These are phyloP conservation scores for Mortierella sp. DNA, from an alignment of 371 early-diverging fungal species.

Conservation along the genomic window DNA sequence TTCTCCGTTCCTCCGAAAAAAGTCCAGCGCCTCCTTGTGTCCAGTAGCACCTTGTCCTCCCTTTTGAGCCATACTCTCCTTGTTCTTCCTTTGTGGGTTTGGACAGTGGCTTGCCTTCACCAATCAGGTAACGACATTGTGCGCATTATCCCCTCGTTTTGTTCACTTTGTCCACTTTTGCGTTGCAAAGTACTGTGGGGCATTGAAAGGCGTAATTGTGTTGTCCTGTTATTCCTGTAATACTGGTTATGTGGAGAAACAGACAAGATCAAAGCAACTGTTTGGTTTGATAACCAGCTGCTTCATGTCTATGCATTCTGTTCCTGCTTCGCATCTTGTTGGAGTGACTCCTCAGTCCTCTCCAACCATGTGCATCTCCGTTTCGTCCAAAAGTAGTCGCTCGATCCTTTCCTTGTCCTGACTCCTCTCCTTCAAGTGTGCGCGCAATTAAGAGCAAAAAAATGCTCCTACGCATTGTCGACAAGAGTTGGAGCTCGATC, in stretches of 20 bases:
- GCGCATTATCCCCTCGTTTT: slow-evolving; percentile 2
- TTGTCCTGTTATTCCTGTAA: not conserved
- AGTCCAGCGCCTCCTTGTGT: not conserved
- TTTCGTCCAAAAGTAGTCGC: not conserved
- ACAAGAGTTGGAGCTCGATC: not conserved
- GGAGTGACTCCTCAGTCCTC: not conserved
- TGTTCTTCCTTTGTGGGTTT: not conserved
- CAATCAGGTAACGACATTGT: not conserved
- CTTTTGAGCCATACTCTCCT: not conserved
- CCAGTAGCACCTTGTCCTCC: not conserved
- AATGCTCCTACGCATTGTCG: too few relatives aligned
- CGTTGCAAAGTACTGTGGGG: not conserved
- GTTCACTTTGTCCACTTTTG: not conserved
- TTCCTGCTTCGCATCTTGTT: not conserved
- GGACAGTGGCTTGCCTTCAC: not conserved
- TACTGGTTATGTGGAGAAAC: not conserved
- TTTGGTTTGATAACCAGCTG: not conserved
- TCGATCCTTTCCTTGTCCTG: not conserved
- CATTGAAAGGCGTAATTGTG: not conserved
- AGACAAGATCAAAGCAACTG: not conserved
- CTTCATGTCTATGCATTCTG: not conserved
- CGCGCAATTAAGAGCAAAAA: not conserved
- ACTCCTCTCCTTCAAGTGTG: not conserved
- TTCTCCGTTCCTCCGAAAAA: not conserved
- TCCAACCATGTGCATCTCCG: not conserved